phyloP scores from a whole-genome alignment of 495 filamentous ascomycete genomes.

The Astrothelium subdiscretum region DNA sequence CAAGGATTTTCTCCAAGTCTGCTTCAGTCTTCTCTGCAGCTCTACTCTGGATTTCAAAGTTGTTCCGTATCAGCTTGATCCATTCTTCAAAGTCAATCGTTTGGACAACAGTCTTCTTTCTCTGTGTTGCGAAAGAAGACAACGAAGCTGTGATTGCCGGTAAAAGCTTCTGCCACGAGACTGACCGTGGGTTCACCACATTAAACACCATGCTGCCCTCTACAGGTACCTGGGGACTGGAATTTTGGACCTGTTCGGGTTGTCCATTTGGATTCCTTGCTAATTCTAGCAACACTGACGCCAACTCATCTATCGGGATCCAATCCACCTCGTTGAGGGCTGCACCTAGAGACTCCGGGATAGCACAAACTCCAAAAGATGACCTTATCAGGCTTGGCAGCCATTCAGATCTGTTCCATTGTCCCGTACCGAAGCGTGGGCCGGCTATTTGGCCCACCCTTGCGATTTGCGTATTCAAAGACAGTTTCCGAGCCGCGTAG shows the following conservation, averaged over 20 bases:
- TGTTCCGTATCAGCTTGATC: neutral
- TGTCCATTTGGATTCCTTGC: neutral
- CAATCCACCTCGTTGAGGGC: conserved; percentile 6
- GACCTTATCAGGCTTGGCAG: conserved; percentile 4
- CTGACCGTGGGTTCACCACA: conserved; percentile 5
- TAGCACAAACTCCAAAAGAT: conserved; percentile 1
- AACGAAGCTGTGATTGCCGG: neutral
- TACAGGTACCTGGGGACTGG: neutral
- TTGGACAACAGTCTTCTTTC: neutral
- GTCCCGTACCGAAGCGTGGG: neutral
- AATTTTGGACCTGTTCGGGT: neutral
- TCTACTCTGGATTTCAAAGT: neutral
- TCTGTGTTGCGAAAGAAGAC: neutral
- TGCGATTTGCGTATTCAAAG: neutral
- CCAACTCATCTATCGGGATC: conserved; percentile 6
- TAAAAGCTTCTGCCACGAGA: neutral
- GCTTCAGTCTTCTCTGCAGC: neutral
- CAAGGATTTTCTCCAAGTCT: neutral
- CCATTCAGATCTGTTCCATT: conserved; percentile 12
- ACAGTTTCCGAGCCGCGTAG: neutral
- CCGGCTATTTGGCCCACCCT: conserved; percentile 13
- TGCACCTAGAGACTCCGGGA: neutral
- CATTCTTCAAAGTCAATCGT: conserved; percentile 2
- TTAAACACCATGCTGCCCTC: neutral
- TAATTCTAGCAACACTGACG: conserved; percentile 2